Evolutionary conservation across 805 yeast genomes (phyloP), one percentile per base, ranked within the genome.

Genomic region (Sugiyamaella lignohabitans): DNA sequence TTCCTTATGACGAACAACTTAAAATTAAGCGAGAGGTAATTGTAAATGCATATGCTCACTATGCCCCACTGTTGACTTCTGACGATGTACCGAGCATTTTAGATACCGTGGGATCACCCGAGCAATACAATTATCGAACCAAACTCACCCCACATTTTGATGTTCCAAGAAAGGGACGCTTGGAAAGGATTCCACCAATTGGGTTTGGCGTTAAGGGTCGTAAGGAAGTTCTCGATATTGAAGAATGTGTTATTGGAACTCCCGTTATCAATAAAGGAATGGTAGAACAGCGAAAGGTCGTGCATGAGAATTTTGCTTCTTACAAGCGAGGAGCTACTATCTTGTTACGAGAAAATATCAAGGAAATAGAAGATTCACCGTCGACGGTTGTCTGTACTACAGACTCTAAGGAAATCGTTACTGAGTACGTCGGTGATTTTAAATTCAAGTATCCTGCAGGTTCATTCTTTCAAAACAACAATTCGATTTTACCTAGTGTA

Each of bases 141-240:
- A 93, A 93, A 61, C 73, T 93, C 37, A 93, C 98, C 0, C 98
- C 98, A 3, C 98, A 93, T 67, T 93, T 89, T 65, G 88, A 84
- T 58, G 67, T 86, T 34, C 93, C 94, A 20, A 75, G 79, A 58
- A 69, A 65, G 40, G 51, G 61, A 10, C 52, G 60, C 14, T 51
- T 51, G 10, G 52, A 51, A 20, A 49, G 51, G n/a, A 68, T 71
- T 10, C 96, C 96, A 16, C 77, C 85, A 14, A 70, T 93, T 47
- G 98, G 98, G 1, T 93, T 91, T 68, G 95, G 95, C 5, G 73
- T 82, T 44, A 85, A 85, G 62, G 95, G 95, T 30, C 66, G 72
- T 34, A 74, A 70, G 18, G 65, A 76, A 5, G 82, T 87, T 22
- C 68, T 93, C 52, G 98, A 93, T 64, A 89, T 93, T 53, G 98